Evolutionary conservation across 2,329 filamentous ascomycete genomes (phyloP).

Genomic region (Dendryphion nanum): DNA sequence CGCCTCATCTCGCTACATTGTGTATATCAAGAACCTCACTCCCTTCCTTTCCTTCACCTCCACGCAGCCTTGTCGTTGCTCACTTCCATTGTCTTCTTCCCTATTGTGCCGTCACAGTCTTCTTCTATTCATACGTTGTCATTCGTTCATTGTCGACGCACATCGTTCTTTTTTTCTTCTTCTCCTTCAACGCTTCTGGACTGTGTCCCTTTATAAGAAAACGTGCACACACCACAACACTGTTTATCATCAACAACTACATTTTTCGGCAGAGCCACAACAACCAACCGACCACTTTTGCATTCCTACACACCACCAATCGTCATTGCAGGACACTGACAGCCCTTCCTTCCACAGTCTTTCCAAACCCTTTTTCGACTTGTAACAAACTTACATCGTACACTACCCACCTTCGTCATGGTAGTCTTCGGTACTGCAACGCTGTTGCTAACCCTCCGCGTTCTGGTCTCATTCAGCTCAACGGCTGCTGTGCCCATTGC

Average conservation of each 20-base stretch:
- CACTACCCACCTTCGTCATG: constrained; percentile 32
- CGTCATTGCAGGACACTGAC: constrained; percentile 17
- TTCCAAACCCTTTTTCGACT: constrained; percentile 10
- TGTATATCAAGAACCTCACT: constrained; percentile 30
- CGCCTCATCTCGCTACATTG: constrained; percentile 10
- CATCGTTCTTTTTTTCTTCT: constrained; percentile 10
- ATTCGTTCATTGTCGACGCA: constrained; percentile 24
- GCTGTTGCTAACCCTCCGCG: constrained; percentile 37
- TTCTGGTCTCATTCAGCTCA: constrained; percentile 30
- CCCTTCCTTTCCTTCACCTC: constrained; percentile 15
- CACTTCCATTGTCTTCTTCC: constrained; percentile 4
- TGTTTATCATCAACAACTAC: too few relatives aligned
- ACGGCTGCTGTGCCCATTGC: constrained; percentile 30
- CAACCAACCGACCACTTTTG: too few relatives aligned
- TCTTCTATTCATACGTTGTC: constrained; percentile 24
- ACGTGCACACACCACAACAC: constrained; percentile 1
- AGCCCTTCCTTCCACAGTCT: constrained; percentile 13
- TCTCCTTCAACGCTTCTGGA: background rate
- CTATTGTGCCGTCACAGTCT: constrained; percentile 29
- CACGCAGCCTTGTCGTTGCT: constrained; percentile 32
- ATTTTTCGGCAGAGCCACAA: too few relatives aligned
- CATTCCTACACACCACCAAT: too few relatives aligned
- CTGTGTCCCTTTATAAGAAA: background rate
- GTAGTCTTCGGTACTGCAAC: constrained; percentile 37
- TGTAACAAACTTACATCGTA: constrained; percentile 12